phyloP scores from a whole-genome alignment of 2,329 filamentous ascomycete genomes.

The Colletotrichum sansevieriae region DNA sequence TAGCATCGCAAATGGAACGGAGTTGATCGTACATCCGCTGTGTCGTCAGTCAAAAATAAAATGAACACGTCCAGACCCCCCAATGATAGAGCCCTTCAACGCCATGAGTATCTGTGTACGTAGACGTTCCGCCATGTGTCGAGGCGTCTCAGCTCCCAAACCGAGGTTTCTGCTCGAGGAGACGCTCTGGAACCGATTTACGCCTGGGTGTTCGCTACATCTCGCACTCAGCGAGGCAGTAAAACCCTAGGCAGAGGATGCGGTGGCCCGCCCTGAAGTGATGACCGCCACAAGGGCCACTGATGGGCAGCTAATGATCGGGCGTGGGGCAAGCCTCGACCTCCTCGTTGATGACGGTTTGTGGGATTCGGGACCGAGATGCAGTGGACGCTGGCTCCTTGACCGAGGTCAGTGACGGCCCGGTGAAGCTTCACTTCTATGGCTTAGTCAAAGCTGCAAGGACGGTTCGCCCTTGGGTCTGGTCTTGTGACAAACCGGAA shows the following conservation, averaged over 20 bases:
- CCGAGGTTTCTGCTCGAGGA: not conserved
- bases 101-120: not conserved
- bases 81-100: slow-evolving; percentile 13
- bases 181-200: not conserved
- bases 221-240: not conserved
- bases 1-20: slow-evolving; percentile 42
- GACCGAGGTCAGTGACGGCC: not conserved
- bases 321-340: not conserved
- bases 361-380: not conserved
- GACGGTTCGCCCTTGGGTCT: not conserved
- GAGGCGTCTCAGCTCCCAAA: too few relatives aligned
- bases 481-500: not conserved
- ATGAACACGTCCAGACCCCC: slow-evolving; percentile 40
- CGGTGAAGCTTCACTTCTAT: not conserved
- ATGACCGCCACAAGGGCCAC: too few relatives aligned
- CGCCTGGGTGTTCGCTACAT: not conserved
- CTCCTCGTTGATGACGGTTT: not conserved
- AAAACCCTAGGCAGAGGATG: too few relatives aligned
- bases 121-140: not conserved
- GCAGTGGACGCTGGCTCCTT: not conserved
- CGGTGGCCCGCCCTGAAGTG: not conserved
- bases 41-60: slow-evolving; percentile 37
- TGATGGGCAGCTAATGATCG: not conserved
- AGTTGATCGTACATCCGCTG: slow-evolving; percentile 42
- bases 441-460: not conserved